A percentile compares a stretch with the other conserved stretches of the same genome.
Evolutionary conservation across 176 grass and related monocot species (phyloP).

Genomic region (Calamus simplicifolius): DNA sequence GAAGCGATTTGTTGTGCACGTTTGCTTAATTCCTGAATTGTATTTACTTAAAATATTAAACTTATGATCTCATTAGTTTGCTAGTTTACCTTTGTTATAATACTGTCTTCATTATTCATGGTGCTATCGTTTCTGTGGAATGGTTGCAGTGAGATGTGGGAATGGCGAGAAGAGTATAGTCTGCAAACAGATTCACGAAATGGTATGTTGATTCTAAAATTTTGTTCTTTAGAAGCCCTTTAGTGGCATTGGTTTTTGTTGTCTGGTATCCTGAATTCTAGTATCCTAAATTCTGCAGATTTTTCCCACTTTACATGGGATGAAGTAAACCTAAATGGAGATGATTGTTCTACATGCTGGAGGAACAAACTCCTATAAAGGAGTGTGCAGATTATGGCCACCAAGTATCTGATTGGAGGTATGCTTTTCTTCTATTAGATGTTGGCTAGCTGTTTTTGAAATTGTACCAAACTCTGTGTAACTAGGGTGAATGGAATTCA

Average conservation of each 20-base stretch:
- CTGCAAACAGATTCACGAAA: conserved; percentile 50
- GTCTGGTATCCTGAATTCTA: conserved; percentile 4
- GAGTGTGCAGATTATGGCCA: conserved; percentile 64
- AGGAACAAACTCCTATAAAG: conserved; percentile 90
- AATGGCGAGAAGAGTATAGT: conserved; percentile 53
- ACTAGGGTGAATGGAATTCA: conserved; percentile 19
- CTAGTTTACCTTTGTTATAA: no score
- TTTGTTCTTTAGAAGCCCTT: not conserved
- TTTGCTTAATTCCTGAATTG: not conserved
- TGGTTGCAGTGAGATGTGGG: conserved; percentile 67
- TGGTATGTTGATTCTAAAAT: conserved; percentile 31
- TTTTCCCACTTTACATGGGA: conserved; percentile 47
- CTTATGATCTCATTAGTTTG: no score
- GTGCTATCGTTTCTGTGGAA: not conserved
- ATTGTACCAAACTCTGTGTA: conserved; percentile 16
- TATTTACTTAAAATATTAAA: no score
- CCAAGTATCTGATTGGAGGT: conserved; percentile 60
- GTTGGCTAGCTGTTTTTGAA: not conserved
- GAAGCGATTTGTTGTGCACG: not conserved
- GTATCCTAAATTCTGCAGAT: conserved; percentile 28
- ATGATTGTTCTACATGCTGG: conserved; percentile 51
- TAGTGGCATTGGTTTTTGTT: not conserved
- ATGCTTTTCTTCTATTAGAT: conserved; percentile 6
- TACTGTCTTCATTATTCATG: no score
- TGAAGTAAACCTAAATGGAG: conserved; percentile 33